Evolutionary conservation across 2,329 filamentous ascomycete species (phyloP).

Genomic region (Cladosporium sp.): DNA sequence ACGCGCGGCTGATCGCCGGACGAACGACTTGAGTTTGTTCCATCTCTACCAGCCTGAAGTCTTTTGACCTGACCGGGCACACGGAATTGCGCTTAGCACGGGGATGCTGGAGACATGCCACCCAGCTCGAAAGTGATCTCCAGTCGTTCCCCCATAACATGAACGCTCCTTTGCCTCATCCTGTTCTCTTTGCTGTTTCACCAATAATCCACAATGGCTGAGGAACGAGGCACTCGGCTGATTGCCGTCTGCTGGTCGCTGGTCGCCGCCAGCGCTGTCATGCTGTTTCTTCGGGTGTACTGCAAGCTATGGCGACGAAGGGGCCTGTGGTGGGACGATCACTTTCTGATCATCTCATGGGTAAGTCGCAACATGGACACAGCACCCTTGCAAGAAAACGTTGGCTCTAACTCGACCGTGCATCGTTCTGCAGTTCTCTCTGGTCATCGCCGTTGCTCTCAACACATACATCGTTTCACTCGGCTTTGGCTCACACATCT

Average conservation of each 20-base stretch:
- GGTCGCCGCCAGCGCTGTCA: not conserved
- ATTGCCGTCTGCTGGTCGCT: slow-evolving; percentile 2
- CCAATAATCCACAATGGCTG: not conserved
- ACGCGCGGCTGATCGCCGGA: too few species aligned
- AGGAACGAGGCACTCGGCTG: slow-evolving; percentile 1
- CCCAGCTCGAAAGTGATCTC: too few species aligned
- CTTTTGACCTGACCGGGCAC: too few species aligned
- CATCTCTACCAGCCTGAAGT: too few species aligned
- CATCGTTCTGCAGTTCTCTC: not conserved
- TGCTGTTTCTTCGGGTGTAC: slow-evolving; percentile 4
- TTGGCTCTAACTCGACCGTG: too few species aligned
- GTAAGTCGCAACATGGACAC: not conserved
- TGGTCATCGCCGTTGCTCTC: slow-evolving; percentile 1
- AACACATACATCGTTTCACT: slow-evolving; percentile 7
- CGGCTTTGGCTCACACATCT: slow-evolving; percentile 4
- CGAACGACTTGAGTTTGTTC: too few species aligned
- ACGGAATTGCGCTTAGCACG: too few species aligned
- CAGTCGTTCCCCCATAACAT: too few species aligned
- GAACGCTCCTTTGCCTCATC: not conserved
- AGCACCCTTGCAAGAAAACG: too few species aligned
- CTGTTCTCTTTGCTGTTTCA: not conserved
- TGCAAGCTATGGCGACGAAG: slow-evolving; percentile 7
- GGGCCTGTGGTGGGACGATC: slow-evolving; percentile 10
- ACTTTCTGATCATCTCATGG: slow-evolving; percentile 9
- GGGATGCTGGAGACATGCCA: too few species aligned